Evolutionary conservation across 1,284 basidiomycete genomes (phyloP), one percentile per base, ranked within the genome.

Genomic region (Athelia sp.): DNA sequence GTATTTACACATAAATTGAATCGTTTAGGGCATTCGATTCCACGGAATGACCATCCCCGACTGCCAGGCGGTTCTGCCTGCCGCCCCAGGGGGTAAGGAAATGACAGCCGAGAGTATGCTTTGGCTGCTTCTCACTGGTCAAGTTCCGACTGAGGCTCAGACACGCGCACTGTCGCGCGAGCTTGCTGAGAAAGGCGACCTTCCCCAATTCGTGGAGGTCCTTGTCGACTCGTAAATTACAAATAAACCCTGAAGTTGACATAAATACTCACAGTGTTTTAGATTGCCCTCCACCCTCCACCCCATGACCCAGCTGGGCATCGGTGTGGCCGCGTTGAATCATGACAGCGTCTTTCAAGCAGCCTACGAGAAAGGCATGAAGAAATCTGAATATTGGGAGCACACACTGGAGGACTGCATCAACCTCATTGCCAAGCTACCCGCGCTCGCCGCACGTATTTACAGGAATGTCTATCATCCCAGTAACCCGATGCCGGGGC

Each of bases 321-420:
- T 93, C 69, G 88, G 83, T 62, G 87, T 92, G n/a, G 90, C 92
- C 44, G 88, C 92, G 15, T 68, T 93, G 59, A 94, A 93, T 68
- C 88, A 90, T 57, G 89, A 94, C 63, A 93, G 89, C 58, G 74
- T 78, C 56, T 97, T 96, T 69, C 88, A 91, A 54, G 78, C 81
- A 31, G 90, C 90, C 15, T 97, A 97, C 65, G 90, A 93, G 63
- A 78, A 77, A 50, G 93, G 89, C 2, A 88, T 94, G 58, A 94
- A 93, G 75, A 96, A 97, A 75, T 77, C 81, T 51, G 94, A 97
- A 60, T 96, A 95, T 70, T 97, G 93, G 94, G 81, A 78, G n/a
- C 78, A 90, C 56, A 86, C 84, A 8, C 77, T 95, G 38, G 92
- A 97, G 52, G 93, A 97, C 65, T 90, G 87, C 50, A 72, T 97